A percentile compares a stretch with the other conserved stretches of the same genome.
phyloP scores from a whole-genome alignment of 176 grass and related monocot genomes.

The Aegilops speltoides region DNA sequence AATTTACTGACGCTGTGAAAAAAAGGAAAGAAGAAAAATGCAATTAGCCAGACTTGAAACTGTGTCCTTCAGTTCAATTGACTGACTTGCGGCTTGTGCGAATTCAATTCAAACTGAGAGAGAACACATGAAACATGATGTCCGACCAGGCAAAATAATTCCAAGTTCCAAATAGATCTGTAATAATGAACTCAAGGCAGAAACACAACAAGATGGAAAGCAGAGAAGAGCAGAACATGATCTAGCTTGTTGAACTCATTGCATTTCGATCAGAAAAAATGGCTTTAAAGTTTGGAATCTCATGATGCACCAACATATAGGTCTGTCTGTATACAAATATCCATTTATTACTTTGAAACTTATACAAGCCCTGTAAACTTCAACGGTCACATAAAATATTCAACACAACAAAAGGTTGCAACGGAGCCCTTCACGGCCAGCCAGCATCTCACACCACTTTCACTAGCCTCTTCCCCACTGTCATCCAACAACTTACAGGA shows the following conservation, averaged over 20 bases:
- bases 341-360: constrained; percentile 38
- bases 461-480: constrained; percentile 16
- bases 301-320: neutral
- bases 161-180: neutral
- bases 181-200: neutral
- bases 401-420: constrained; percentile 25
- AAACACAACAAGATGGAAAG: neutral
- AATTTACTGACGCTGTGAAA: neutral
- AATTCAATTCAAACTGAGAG: neutral
- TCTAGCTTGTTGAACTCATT: neutral
- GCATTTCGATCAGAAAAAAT: neutral
- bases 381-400: constrained; percentile 38
- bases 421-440: constrained; percentile 7
- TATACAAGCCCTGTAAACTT: constrained; percentile 30
- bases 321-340: constrained; percentile 28
- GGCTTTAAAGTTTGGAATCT: neutral
- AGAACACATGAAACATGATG: neutral
- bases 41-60: neutral
- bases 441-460: constrained; percentile 7
- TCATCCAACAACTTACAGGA: constrained; percentile 29
- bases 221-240: neutral
- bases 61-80: no score
- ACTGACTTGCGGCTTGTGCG: neutral
- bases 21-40: neutral
- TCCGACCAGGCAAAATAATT: neutral